Evolutionary conservation across 106 monocot species (phyloP).

Genomic region (Vanilla planifolia): DNA sequence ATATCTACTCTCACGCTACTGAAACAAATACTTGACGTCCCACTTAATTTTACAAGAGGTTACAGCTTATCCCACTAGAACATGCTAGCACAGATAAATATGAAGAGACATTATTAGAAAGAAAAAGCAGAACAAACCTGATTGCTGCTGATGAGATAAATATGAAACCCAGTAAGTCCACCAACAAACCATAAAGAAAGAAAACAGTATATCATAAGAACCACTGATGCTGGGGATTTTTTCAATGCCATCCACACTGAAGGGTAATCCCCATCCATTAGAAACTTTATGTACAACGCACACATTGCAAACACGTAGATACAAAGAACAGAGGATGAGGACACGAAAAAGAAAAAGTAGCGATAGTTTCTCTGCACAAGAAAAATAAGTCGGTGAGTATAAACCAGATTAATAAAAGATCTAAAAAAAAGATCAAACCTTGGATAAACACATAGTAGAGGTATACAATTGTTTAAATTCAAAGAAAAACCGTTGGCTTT

Average conservation of each 20-base stretch:
- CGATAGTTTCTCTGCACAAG: slow-evolving; percentile 71
- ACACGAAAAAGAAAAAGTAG: slow-evolving; percentile 79
- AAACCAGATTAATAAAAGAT: too few relatives aligned
- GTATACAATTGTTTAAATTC: too few relatives aligned
- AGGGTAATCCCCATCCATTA: slow-evolving; percentile 70
- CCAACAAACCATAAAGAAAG: slow-evolving; percentile 88
- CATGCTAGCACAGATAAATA: neutral
- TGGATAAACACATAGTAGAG: too few relatives aligned
- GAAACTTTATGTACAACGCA: slow-evolving; percentile 69
- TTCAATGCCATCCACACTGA: slow-evolving; percentile 87
- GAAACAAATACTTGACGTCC: too few relatives aligned
- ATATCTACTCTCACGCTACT: too few relatives aligned
- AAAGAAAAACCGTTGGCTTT: too few relatives aligned
- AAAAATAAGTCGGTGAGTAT: neutral
- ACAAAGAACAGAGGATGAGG: slow-evolving; percentile 66
- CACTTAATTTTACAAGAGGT: too few relatives aligned
- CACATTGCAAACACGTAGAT: slow-evolving; percentile 79
- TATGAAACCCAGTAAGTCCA: slow-evolving; percentile 81
- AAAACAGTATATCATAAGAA: slow-evolving; percentile 68
- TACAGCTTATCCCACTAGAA: too few relatives aligned
- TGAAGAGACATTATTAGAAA: neutral
- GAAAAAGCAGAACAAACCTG: slow-evolving; percentile 39
- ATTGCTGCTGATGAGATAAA: slow-evolving; percentile 75
- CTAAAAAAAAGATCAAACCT: too few relatives aligned
- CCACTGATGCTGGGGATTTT: slow-evolving; percentile 64